Evolutionary conservation across 1,284 basidiomycete genomes (phyloP).

Genomic region (Boletellus deceptivus): DNA sequence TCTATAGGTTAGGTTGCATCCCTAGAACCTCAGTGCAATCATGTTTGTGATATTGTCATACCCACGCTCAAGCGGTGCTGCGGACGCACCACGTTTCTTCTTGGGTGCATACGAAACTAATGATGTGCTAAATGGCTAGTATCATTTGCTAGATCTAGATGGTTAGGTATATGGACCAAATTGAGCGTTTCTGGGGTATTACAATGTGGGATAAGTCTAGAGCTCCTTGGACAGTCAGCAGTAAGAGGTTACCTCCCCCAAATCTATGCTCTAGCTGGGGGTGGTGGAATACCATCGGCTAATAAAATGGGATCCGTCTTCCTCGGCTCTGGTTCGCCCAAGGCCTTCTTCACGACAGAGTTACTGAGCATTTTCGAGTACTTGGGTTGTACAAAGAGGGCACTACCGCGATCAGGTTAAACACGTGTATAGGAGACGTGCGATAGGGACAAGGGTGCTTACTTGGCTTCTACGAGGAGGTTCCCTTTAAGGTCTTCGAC

Average conservation of each 20-base stretch:
- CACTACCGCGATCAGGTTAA: conserved; percentile 39
- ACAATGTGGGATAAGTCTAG: background rate
- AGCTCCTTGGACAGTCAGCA: background rate
- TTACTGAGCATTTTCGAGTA: conserved; percentile 74
- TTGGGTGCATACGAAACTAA: background rate
- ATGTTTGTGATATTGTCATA: no score
- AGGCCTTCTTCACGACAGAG: conserved; percentile 42
- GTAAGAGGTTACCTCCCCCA: background rate
- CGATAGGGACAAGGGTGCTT: conserved; percentile 23
- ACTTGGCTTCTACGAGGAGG: conserved; percentile 80
- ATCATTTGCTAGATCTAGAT: background rate
- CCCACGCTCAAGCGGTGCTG: no score
- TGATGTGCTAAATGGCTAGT: background rate
- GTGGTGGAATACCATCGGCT: conserved; percentile 27
- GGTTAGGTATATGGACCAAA: background rate
- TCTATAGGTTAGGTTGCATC: no score
- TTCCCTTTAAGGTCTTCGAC: conserved; percentile 81
- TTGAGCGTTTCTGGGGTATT: background rate
- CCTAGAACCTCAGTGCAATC: no score
- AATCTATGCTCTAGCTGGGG: conserved; percentile 27
- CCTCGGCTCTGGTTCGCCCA: conserved; percentile 45
- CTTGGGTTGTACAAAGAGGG: conserved; percentile 80
- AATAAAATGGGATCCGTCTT: conserved; percentile 24
- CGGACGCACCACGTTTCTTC: no score
- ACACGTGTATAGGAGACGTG: background rate